A percentile compares a stretch with the other conserved stretches of the same genome.
Evolutionary conservation across 1,139 yeast genomes (phyloP).

Genomic region (Pichia sp.): DNA sequence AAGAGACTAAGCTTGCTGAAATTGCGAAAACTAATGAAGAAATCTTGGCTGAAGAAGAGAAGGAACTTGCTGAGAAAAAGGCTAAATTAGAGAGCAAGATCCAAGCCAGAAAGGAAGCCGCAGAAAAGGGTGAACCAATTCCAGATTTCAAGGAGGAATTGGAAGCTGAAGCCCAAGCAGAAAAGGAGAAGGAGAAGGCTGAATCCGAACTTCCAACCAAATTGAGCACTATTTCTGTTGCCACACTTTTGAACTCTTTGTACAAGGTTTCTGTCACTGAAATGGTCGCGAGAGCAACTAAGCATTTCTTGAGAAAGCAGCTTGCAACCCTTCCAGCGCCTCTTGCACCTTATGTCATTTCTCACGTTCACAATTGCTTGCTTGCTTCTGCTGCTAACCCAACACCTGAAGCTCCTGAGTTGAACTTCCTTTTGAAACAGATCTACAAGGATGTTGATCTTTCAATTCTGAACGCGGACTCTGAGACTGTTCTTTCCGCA

Average conservation of each 20-base stretch:
- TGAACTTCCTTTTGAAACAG: constrained; percentile 37
- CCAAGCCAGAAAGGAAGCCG: constrained; percentile 31
- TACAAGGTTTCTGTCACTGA: constrained; percentile 51
- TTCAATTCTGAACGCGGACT: constrained; percentile 32
- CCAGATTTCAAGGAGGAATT: constrained; percentile 18
- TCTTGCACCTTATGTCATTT: constrained; percentile 51
- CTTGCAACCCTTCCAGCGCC: constrained; percentile 44
- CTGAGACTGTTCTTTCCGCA: constrained; percentile 36
- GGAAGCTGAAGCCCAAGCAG: constrained; percentile 27
- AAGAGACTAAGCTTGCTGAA: constrained; percentile 20
- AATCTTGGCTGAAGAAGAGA: constrained; percentile 25
- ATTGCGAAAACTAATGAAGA: constrained; percentile 27
- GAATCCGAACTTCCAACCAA: constrained; percentile 29
- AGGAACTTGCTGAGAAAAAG: constrained; percentile 27
- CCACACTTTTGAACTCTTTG: constrained; percentile 41
- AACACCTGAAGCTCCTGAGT: constrained; percentile 31
- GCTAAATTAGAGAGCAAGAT: constrained; percentile 20
- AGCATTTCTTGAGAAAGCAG: constrained; percentile 59
- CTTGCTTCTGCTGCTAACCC: constrained; percentile 44
- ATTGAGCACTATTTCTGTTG: constrained; percentile 37
- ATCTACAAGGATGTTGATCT: constrained; percentile 40
- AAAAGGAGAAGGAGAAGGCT: constrained; percentile 31
- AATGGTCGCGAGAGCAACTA: constrained; percentile 70
- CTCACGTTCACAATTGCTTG: constrained; percentile 70
- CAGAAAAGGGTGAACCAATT: constrained; percentile 34